Base-by-base conservation (phyloP, 768 basidiomycete species). In the Podaxis pistillaris region DNA sequence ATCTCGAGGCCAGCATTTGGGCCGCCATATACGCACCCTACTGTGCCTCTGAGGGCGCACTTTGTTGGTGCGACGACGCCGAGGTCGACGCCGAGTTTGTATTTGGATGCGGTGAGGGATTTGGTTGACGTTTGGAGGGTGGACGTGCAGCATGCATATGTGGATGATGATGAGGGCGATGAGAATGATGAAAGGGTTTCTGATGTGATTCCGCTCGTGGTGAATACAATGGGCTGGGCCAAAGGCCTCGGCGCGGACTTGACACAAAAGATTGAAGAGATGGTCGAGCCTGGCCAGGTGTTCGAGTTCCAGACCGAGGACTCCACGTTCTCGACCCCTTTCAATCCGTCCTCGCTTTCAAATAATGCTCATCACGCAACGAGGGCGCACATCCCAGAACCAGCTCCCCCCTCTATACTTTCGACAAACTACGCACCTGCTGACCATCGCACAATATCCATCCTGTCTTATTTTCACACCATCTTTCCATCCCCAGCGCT, bases 181-280 rank as follows among this genome's bases (percentile, higher is more conserved):
- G 70, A 71, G 6, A 71, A 73, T 2, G 73, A 74, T 4, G 63
- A 73, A 0, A 79, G 83, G 46, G 81, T 89, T 24, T 68, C 71
- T 5, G 86, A 89, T 54, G 64, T 75, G 28, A 84, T 95, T 4
- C 96, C 96, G 0, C 83, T 98, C 17, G 85, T 98, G 15, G 84
- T 98, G 57, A 99, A 98, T 71, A 98, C 93, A 0, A 96, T 96
- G 87, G 96, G 96, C 1, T 99, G 96, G 96, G 84, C 84, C 4
- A 98, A 96, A 72, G 96, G 96, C 6, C 84, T 97, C 2, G 96
- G 96, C 2, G 88, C 86, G 15, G 92, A 96, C 67, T 75, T 98
- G 11, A 83, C 86, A 1, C 71, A 71, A 13, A 83, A 83, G 64
- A 88, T 99, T 53, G 88, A 95, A 67, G 82, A 82, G 9, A 75